Base-by-base conservation (phyloP, 2,329 filamentous ascomycete genomes). In the Aspergillus ibericus region DNA sequence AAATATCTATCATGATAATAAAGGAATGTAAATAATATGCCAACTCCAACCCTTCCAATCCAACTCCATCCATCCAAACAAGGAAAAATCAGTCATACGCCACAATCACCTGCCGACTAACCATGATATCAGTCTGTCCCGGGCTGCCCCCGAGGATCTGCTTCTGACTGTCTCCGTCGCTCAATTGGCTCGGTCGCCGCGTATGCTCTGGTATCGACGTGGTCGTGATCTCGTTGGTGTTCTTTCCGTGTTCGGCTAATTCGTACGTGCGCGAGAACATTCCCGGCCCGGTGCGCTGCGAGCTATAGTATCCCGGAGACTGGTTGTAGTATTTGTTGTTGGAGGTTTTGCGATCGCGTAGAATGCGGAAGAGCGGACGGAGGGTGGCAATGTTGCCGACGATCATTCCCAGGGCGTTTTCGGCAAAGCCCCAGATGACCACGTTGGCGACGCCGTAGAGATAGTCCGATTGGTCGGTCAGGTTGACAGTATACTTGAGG, bases 351-450 rank as follows among this genome's bases (percentile, higher is more conserved):
- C 56, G 35, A 22, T 67, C 59, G 38, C 62, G 55, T 7, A 68
- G 55, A 20, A 71, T 56, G 53, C 67, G 66, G 53, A 81, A 72
- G 6, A 82, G 67, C 1, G 80, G 79, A 0, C 80, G 78, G 1
- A 82, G 72, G 3, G 79, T 76, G 8, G 78, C 78, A 34, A 80
- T 70, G 5, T 78, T 81, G 3, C 79, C 80, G 10, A 81, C 80
- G 9, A 79, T 74, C 60, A 83, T 81, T n/a, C 81, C 81, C 16
- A 78, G 80, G 13, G 78, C 81, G 32, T 80, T 78, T 60, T 82
- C 81, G 25, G 81, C 72, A 27, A 81, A 74, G 4, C 79, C 79
- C 78, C 79, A 82, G 49, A 79, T 71, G 0, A 75, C 75, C 35
- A 80, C 78, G 44, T 76, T 73, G 29, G 75, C 76, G 12, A 76